Evolutionary conservation across 192 early-diverging fungal species (phyloP), one percentile per base, ranked within the genome.

Genomic region (Ramicandelaber brevisporus): DNA sequence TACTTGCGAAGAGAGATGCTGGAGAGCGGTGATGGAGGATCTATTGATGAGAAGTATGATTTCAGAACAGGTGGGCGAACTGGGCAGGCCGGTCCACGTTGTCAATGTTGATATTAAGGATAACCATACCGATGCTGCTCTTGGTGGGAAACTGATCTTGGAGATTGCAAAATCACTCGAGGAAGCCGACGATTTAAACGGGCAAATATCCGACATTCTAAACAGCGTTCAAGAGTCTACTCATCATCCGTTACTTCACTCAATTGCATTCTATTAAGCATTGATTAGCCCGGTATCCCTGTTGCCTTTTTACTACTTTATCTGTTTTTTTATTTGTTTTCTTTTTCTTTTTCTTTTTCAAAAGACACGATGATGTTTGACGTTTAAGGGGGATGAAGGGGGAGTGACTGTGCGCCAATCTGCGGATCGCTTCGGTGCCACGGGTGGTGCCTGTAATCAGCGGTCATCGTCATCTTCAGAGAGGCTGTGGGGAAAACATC

Each of bases 81-180:
- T 62, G 17, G 83, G 64, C 33, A 44, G 48, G 26, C 72, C 73
- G 1, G 72, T 84, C 0, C 88, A 97, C 59, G 66, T 97, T 2
- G 72, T 97, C 33, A 97, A 97, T 35, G 63, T 97, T 3, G 88
- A 93, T 18, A 97, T 93, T 40, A 77, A 77, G 36, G 90, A 97
- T 46, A 97, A 85, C 51, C 72, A 80, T 24, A 65, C 75, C 38
- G 81, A 90, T 36, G 84, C 90, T 0, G 41, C 59, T 11, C 39
- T 81, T 0, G 90, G 88, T 3, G 90, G 76, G 5, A 57, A 71
- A 37, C 67, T 76, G 14, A 86, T 97, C 20, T 20, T 5, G 7
- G 20, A 14, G 35, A 43, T 58, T 15, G 29, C 33, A 4, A 48
- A 43, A 6, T 57, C 64, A 46, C 61, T 70, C 44, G 62, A 73